A percentile compares a stretch with the other conserved stretches of the same genome.
Conservation (phyloP, 768 basidiomycete genomes). For the Naganishia friedmannii region DNA sequence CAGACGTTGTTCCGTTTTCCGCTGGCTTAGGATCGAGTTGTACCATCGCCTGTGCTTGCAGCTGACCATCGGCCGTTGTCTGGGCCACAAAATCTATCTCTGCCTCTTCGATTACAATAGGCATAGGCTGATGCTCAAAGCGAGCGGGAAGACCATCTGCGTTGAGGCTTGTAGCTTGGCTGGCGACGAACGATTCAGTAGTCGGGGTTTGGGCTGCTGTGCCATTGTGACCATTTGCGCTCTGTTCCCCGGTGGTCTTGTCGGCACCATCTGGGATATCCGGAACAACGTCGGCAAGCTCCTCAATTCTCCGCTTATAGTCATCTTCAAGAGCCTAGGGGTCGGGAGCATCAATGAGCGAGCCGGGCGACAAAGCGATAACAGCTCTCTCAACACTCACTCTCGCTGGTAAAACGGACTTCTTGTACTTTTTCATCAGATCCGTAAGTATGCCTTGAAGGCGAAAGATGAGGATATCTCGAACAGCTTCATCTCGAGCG, state of each 20-base stretch:
- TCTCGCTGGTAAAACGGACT: constrained; percentile 26
- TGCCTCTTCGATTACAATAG: not conserved
- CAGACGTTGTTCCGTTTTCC: not conserved
- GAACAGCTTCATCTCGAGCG: constrained; percentile 72
- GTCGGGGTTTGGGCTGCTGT: not conserved
- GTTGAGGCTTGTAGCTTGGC: not conserved
- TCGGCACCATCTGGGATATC: not conserved
- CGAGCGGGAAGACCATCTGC: not conserved
- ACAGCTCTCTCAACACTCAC: constrained; percentile 1
- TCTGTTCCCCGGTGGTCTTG: not conserved
- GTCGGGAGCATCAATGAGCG: not conserved
- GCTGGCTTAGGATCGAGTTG: not conserved
- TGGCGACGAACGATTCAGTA: not conserved
- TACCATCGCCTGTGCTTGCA: constrained; percentile 19
- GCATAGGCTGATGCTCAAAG: constrained; percentile 12
- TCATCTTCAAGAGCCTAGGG: not conserved
- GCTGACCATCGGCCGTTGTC: constrained; percentile 15
- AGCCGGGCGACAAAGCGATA: not conserved
- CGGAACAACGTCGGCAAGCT: not conserved
- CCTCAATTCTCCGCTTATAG: not conserved
- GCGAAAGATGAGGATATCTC: constrained; percentile 81
- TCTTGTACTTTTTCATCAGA: constrained; percentile 68
- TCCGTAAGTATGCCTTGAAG: constrained; percentile 85
- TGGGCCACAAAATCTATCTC: constrained; percentile 1
- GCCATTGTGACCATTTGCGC: not conserved